phyloP scores from a whole-genome alignment of 345 rosid species.

The Boechera divaricarpa region DNA sequence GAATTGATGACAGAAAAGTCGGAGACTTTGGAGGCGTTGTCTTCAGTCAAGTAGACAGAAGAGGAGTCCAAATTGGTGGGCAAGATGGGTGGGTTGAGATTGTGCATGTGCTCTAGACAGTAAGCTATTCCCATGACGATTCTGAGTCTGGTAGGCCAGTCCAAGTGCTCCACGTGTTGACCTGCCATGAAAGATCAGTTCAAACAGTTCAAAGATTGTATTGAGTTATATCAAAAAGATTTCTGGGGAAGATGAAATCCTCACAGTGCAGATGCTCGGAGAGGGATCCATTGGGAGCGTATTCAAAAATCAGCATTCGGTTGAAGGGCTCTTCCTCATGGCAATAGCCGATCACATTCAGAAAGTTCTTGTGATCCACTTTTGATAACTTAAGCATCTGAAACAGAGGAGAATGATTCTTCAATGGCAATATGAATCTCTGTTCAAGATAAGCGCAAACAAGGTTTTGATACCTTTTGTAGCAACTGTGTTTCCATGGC shows the following conservation, averaged over 20 bases:
- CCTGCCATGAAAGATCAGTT: constrained; percentile 51
- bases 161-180: constrained; percentile 82
- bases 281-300: constrained; percentile 95
- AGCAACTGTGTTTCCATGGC: constrained; percentile 67
- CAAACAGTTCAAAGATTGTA: constrained; percentile 4
- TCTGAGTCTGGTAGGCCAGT: constrained; percentile 83
- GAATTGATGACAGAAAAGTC: constrained; percentile 70
- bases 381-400: constrained; percentile 79
- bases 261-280: constrained; percentile 92
- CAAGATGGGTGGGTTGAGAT: constrained; percentile 68
- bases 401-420: constrained; percentile 17
- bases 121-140: constrained; percentile 88
- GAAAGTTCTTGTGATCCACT: constrained; percentile 90
- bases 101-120: constrained; percentile 95
- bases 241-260: constrained; percentile 30
- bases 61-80: constrained; percentile 68
- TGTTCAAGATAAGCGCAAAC: constrained; percentile 3
- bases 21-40: constrained; percentile 91
- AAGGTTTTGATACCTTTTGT: constrained; percentile 65
- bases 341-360: constrained; percentile 88
- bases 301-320: constrained; percentile 93
- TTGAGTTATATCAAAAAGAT: background rate
- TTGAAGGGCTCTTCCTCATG: constrained; percentile 83
- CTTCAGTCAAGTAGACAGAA: constrained; percentile 80
- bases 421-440: constrained; percentile 12